Evolutionary conservation across 2,329 filamentous ascomycete species (phyloP).

Genomic region (Corinectria fuckeliana): DNA sequence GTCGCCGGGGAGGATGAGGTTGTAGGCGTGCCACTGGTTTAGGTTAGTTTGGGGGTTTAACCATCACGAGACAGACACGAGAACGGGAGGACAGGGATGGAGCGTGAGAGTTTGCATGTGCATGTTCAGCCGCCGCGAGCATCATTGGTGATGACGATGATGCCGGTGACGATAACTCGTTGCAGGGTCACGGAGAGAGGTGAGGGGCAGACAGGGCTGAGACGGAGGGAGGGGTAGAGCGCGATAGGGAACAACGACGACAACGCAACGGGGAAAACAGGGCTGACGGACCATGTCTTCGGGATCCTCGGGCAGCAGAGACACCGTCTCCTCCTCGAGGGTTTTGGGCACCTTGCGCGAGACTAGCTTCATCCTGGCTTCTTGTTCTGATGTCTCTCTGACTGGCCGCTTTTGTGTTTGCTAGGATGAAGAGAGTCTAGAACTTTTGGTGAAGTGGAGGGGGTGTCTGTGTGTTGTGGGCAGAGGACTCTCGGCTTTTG

Average conservation of each 20-base stretch:
- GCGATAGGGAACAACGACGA: background rate
- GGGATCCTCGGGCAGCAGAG: slow-evolving; percentile 52
- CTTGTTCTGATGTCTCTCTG: slow-evolving; percentile 17
- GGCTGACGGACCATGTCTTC: slow-evolving; percentile 52
- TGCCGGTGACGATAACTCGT: background rate
- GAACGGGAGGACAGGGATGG: background rate
- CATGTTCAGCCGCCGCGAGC: background rate
- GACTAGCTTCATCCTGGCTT: slow-evolving; percentile 48
- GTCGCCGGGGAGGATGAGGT: slow-evolving; percentile 62
- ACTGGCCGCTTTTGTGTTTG: slow-evolving; percentile 17
- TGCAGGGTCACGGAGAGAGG: background rate
- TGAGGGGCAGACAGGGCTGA: slow-evolving; percentile 4
- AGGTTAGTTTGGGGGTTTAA: slow-evolving; percentile 19
- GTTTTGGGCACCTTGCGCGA: slow-evolving; percentile 46
- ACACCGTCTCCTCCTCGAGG: slow-evolving; percentile 50
- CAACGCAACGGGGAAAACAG: slow-evolving; percentile 16
- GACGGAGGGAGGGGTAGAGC: slow-evolving; percentile 16
- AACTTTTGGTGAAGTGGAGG: slow-evolving; percentile 1
- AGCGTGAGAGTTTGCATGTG: background rate
- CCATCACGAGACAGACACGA: background rate
- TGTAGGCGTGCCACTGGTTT: slow-evolving; percentile 64
- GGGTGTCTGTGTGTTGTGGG: background rate
- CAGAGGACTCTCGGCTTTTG: too few relatives aligned
- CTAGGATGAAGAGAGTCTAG: background rate
- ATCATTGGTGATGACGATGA: background rate